Evolutionary conservation across 2,329 filamentous ascomycete genomes (phyloP), one percentile per base, ranked within the genome.

Genomic region (Cylindrodendrum hubeiense): DNA sequence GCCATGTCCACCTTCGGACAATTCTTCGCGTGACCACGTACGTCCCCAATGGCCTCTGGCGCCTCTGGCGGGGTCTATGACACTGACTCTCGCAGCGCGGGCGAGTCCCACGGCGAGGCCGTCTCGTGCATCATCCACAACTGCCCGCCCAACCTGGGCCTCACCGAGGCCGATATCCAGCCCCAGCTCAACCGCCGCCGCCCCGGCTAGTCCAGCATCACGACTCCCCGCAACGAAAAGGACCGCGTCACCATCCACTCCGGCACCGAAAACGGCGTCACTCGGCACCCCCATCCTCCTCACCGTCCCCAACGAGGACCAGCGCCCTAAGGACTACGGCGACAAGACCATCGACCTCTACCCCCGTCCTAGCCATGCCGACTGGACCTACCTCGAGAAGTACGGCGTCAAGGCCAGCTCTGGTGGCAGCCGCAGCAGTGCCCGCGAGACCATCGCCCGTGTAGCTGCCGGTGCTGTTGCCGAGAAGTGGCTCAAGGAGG

Each of bases 301-400:
- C 83, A 83, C 93, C 64, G 95, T 98, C 46, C 86, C 90, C 80
- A 98, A 98, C 80, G 91, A 98, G 84, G 95, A 98, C 79, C 94
- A 97, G 78, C 86, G 95, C 68, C 95, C 95, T 39, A 90, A 93
- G 78, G 96, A 99, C 84, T 98, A 98, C 81, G 93, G 93, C 61
- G 89, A 90, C 81, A 88, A 89, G 78, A 97, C 95, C 30, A 98
- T 98, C 89, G 93, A 98, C 81, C 83, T 90, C 67, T 98, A 92
- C 86, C 96, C 96, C 5, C 89, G 96, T 55, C 96, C 95, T 37
- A 94, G 90, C 78, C 96, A 98, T 82, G 95, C 96, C 65, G 95
- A 98, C 82, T 98, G 92, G 89, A 98, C 96, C 66, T 98, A 98
- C 83, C 86, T 97, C 66, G 93, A 97, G 80, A 98, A 98, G 84